Evolutionary conservation across 2,329 filamentous ascomycete species (phyloP).

Genomic region (Escovopsis sp.): DNA sequence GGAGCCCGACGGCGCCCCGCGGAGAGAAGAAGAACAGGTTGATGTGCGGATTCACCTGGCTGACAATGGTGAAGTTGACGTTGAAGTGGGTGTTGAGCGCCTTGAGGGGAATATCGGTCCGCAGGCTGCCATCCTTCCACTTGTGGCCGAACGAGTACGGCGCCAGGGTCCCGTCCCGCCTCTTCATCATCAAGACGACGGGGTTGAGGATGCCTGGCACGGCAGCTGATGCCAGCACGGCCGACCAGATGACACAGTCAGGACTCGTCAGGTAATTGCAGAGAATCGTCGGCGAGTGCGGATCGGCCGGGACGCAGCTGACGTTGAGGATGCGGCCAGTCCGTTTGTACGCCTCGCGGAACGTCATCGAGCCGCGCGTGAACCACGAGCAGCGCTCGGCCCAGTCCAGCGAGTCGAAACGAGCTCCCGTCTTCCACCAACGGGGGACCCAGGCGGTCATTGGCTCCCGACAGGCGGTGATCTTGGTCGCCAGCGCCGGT

Average conservation of each 20-base stretch:
- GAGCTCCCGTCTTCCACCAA: constrained; percentile 85
- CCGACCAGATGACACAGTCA: constrained; percentile 97
- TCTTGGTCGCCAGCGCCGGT: constrained; percentile 70
- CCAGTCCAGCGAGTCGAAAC: constrained; percentile 92
- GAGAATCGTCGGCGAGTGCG: constrained; percentile 80
- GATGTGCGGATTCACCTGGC: constrained; percentile 88
- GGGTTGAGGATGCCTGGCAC: constrained; percentile 94
- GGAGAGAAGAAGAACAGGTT: constrained; percentile 98
- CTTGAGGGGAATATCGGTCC: constrained; percentile 91
- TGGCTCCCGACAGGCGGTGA: constrained; percentile 71
- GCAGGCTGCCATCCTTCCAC: constrained; percentile 92
- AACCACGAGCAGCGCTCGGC: constrained; percentile 78
- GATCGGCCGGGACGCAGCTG: constrained; percentile 88
- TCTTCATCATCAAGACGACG: constrained; percentile 86
- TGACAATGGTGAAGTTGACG: constrained; percentile 89
- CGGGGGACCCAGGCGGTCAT: constrained; percentile 62
- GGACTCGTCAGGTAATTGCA: constrained; percentile 92
- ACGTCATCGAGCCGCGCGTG: constrained; percentile 80
- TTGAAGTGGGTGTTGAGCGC: constrained; percentile 94
- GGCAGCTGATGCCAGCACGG: constrained; percentile 84
- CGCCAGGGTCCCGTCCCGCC: constrained; percentile 55
- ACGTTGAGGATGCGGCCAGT: constrained; percentile 94
- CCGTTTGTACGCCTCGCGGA: constrained; percentile 83
- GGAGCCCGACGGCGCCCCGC: constrained; percentile 76
- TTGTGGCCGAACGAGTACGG: constrained; percentile 97